phyloP scores from a whole-genome alignment of 148 eudicot genomes.

The Cornus florida region DNA sequence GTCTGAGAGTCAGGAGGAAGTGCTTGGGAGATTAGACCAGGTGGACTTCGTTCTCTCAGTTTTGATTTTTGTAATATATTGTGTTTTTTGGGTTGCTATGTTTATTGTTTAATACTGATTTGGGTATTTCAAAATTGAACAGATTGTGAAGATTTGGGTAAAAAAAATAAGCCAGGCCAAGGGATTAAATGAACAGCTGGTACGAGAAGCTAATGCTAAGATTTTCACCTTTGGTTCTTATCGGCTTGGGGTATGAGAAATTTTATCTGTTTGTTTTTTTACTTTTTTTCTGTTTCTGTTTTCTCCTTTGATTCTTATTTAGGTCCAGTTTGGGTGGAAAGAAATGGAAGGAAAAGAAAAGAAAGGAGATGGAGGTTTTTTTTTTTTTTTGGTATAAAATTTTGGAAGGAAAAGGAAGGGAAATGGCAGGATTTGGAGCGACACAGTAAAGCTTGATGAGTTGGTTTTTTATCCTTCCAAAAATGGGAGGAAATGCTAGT shows the following conservation, averaged over 20 bases:
- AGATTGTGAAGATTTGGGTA: constrained; percentile 74
- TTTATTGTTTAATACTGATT: neutral
- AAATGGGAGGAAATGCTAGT: too few relatives aligned
- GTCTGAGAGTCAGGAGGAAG: constrained; percentile 80
- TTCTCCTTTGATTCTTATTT: too few relatives aligned
- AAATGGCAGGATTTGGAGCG: too few relatives aligned
- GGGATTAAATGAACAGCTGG: constrained; percentile 65
- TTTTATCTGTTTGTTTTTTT: neutral
- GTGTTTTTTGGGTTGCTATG: neutral
- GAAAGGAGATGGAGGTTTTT: too few relatives aligned
- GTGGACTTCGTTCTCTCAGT: constrained; percentile 29
- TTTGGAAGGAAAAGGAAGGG: too few relatives aligned
- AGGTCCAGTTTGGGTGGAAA: too few relatives aligned
- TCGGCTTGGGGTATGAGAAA: constrained; percentile 58
- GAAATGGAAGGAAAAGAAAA: too few relatives aligned
- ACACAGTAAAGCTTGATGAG: too few relatives aligned
- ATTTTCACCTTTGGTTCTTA: constrained; percentile 74
- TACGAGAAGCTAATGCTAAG: constrained; percentile 71
- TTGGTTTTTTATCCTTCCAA: too few relatives aligned
- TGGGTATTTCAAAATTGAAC: constrained; percentile 11
- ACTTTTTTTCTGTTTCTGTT: neutral
- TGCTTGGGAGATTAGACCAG: constrained; percentile 97
- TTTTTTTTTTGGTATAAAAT: too few relatives aligned
- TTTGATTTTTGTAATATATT: neutral
- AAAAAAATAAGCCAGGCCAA: constrained; percentile 53